Evolutionary conservation across 345 rosid species (phyloP), one percentile per base, ranked within the genome.

Genomic region (Triadica sebifera): DNA sequence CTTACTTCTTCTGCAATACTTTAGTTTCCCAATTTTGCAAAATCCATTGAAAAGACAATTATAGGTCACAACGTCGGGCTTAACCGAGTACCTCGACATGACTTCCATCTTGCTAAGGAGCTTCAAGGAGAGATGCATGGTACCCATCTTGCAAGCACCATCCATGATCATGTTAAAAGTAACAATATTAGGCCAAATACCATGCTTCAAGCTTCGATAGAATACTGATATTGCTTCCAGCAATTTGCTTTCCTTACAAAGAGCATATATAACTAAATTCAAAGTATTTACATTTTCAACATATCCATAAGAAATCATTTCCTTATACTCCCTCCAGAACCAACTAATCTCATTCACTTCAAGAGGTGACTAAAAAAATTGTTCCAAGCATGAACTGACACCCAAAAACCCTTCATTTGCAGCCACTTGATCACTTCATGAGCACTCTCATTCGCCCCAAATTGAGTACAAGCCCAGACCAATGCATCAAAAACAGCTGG

Each of bases 121-220:
- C 77, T 68, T 70, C 78, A 81, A 69, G 52, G 89, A 85, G 12
- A 85, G 76, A 34, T 59, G 75, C 85, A 88, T 76, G 63, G 81
- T 85, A 8, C 83, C 85, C 1, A 55, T 70, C 80, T 77, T 81
- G 70, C 85, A 85, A 79, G 89, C 87, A 60, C 75, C 70, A 86
- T 87, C 87, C 19, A 91, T 84, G 15, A 89, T 88, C 90, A 89
- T 82, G 69, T 88, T 91, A 77, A 87, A 86, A 71, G 88, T 85
- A 78, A 89, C 89, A 84, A 84, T 85, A 76, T 91, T 89, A 68
- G 93, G 93, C 82, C 77, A 73, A 43, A 69, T 63, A 69, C 72
- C 74, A 74, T 80, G 29, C 83, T 91, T 91, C 82, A 89, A 74
- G 86, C 84, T 84, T 81, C 79, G 80, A 71, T 89, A 88, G 75